Conservation (phyloP, 2,329 filamentous ascomycete species). For the Talaromyces sp. region DNA sequence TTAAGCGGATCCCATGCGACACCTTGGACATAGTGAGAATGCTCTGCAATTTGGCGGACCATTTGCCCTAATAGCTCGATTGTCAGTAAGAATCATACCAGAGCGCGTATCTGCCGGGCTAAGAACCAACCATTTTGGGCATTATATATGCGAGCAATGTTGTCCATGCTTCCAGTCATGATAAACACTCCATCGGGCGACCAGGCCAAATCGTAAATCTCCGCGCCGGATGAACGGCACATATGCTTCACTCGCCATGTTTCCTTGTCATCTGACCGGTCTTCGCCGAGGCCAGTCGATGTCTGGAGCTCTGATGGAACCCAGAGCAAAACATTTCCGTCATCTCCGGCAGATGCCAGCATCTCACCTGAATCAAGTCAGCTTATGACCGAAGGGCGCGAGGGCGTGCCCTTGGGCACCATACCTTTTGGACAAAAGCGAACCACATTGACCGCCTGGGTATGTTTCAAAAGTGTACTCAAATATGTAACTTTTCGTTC, state of each 20-base stretch:
- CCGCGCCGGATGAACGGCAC: constrained; percentile 90
- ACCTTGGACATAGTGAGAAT: constrained; percentile 97
- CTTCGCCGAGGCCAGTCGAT: constrained; percentile 73
- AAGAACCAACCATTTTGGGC: constrained; percentile 73
- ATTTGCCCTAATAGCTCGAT: constrained; percentile 54
- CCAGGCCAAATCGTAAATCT: constrained; percentile 98
- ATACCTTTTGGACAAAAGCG: constrained; percentile 91
- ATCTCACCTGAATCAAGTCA: constrained; percentile 70
- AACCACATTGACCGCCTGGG: constrained; percentile 96
- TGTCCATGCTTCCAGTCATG: constrained; percentile 99
- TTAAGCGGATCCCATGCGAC: constrained; percentile 98
- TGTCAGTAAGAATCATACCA: neutral
- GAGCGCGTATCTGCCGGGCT: too few relatives aligned
- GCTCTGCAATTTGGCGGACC: constrained; percentile 92
- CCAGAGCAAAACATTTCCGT: constrained; percentile 97
- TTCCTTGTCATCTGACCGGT: constrained; percentile 89
- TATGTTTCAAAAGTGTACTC: constrained; percentile 88
- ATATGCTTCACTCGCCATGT: constrained; percentile 97
- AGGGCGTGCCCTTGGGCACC: constrained; percentile 1
- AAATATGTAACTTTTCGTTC: constrained; percentile 90
- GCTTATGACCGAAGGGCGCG: constrained; percentile 9
- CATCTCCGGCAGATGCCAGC: constrained; percentile 92
- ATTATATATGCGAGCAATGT: constrained; percentile 94
- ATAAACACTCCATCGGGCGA: constrained; percentile 96
- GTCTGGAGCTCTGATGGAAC: constrained; percentile 78